These are phyloP conservation scores for Cladosporium sphaerospermum DNA, from an alignment of 2,329 filamentous ascomycete genomes.

Conservation along the genomic window DNA sequence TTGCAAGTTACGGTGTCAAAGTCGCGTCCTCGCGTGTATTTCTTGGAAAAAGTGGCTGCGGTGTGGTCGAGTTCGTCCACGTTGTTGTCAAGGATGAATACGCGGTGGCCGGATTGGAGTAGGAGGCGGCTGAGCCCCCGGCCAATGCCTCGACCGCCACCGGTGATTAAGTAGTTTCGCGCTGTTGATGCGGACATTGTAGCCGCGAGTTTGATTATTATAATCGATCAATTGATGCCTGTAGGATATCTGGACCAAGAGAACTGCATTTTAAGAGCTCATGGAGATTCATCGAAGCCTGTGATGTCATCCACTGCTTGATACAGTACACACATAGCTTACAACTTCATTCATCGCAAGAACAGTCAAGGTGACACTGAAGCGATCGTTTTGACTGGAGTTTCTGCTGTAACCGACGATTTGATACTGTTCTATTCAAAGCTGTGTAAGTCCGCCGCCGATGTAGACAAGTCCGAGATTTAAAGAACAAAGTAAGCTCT, in stretches of 20 bases:
- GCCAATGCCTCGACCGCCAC: conserved; percentile 34
- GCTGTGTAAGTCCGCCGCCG: too few species aligned
- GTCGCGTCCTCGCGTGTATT: conserved; percentile 13
- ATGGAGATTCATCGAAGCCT: background rate
- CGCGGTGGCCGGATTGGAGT: conserved; percentile 34
- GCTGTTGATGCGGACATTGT: conserved; percentile 3
- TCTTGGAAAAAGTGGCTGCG: conserved; percentile 21
- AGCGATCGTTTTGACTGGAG: too few species aligned
- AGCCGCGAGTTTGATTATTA: background rate
- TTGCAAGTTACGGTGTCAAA: conserved; percentile 22
- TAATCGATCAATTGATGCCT: background rate
- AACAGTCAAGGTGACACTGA: background rate
- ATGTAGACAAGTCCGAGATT: too few species aligned
- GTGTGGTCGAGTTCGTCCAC: conserved; percentile 34
- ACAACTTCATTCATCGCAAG: background rate
- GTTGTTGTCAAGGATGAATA: conserved; percentile 38
- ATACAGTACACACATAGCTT: background rate
- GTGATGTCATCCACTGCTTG: background rate
- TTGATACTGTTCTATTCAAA: too few species aligned
- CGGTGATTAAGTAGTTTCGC: conserved; percentile 33
- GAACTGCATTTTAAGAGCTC: background rate
- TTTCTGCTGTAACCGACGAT: too few species aligned
- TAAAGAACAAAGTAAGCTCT: background rate
- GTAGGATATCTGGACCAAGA: background rate
- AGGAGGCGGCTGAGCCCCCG: conserved; percentile 34